phyloP scores from a whole-genome alignment of 2,329 filamentous ascomycete genomes.

The Stagonosporopsis cucurbitacearum region DNA sequence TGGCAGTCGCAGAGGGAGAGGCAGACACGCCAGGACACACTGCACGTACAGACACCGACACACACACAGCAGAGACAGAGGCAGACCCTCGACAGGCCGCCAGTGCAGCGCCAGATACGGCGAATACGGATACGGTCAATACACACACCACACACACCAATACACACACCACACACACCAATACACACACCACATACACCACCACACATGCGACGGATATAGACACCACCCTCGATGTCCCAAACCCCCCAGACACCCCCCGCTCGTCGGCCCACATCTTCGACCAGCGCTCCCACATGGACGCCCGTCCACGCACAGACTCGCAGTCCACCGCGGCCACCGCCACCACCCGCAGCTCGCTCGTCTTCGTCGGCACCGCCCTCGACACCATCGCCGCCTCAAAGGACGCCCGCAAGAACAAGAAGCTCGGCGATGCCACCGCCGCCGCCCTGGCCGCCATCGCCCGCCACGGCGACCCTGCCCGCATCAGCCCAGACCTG shows the following conservation, averaged over 20 bases:
- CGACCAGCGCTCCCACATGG: conserved; percentile 38
- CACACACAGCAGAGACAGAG: background rate
- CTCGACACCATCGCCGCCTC: conserved; percentile 90
- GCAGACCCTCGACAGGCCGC: too few relatives aligned
- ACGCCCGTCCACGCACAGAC: conserved; percentile 60
- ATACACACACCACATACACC: background rate
- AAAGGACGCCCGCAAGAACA: conserved; percentile 87
- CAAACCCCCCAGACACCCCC: conserved; percentile 36
- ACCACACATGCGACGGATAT: too few relatives aligned
- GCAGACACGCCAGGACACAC: background rate
- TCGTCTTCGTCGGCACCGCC: conserved; percentile 93
- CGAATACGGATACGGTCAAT: too few relatives aligned
- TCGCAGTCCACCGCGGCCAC: conserved; percentile 63
- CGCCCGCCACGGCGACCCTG: conserved; percentile 76
- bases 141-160: background rate
- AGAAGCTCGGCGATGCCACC: conserved; percentile 80
- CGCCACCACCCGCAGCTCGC: conserved; percentile 78
- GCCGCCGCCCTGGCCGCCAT: conserved; percentile 84
- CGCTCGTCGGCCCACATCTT: conserved; percentile 45
- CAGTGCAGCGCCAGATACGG: conserved; percentile 25
- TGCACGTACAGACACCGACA: background rate
- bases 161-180: background rate
- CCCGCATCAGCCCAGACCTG: conserved; percentile 86
- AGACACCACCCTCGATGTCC: conserved; percentile 34
- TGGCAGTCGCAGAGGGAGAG: background rate